A percentile compares a stretch with the other conserved stretches of the same genome.
phyloP scores from a whole-genome alignment of 2,329 filamentous ascomycete genomes.

The Chaetomium sp. region DNA sequence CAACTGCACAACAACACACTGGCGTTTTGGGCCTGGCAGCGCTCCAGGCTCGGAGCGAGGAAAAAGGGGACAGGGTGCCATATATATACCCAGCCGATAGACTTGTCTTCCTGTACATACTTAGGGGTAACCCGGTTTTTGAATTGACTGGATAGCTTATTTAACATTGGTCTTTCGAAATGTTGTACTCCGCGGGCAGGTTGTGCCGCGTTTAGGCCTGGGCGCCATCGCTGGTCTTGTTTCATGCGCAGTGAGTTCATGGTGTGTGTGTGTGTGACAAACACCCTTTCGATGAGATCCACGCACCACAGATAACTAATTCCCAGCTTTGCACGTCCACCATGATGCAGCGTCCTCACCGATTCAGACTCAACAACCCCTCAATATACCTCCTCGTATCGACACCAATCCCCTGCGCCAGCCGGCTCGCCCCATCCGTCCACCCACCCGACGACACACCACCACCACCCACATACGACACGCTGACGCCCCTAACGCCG shows the following conservation, averaged over 20 bases:
- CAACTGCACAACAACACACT: conserved; percentile 5
- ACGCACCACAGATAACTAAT: background rate
- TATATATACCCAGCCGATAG: conserved; percentile 11
- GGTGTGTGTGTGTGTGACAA: background rate
- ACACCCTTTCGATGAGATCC: background rate
- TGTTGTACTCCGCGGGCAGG: too few relatives aligned
- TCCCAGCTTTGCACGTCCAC: background rate
- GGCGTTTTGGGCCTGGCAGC: conserved; percentile 9
- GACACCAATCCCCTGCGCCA: conserved; percentile 74
- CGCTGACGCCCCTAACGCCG: conserved; percentile 40
- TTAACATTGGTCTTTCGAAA: too few relatives aligned
- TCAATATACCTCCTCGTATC: conserved; percentile 77
- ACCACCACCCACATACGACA: conserved; percentile 34
- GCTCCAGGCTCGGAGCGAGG: conserved; percentile 23
- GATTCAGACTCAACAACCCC: conserved; percentile 64
- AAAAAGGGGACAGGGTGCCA: conserved; percentile 15
- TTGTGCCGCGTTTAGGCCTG: too few relatives aligned
- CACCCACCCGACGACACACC: conserved; percentile 46
- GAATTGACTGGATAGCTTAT: conserved; percentile 9
- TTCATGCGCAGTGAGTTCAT: background rate
- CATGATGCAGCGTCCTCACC: conserved; percentile 35
- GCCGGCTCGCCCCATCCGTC: conserved; percentile 58
- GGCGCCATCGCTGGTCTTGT: background rate
- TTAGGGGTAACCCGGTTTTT: conserved; percentile 14
- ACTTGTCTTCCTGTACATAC: conserved; percentile 27